These are phyloP conservation scores for Loxodes magnus DNA, from an alignment of 73 alveolate species.

Conservation along the genomic window DNA sequence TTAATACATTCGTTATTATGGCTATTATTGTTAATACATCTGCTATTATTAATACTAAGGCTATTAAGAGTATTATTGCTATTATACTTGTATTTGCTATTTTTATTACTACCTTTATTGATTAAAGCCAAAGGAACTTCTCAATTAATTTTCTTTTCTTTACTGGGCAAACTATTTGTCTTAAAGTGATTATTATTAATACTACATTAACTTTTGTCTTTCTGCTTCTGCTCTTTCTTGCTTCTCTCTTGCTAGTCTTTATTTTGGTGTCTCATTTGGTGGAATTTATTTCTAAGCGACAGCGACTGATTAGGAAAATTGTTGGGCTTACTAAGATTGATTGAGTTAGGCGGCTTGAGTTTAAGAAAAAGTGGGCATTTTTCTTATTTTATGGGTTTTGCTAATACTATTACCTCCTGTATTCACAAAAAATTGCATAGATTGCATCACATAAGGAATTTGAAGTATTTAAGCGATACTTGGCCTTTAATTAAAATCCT, in stretches of 20 bases:
- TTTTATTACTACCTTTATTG: no score
- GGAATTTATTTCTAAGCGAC: conserved; percentile 1
- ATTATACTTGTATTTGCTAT: no score
- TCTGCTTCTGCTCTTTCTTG: conserved; percentile 21
- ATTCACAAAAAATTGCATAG: conserved; percentile 40
- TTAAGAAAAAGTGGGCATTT: conserved; percentile 13
- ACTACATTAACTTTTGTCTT: conserved; percentile 22
- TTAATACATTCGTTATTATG: no score
- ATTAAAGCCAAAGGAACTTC: no score
- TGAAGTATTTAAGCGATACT: conserved; percentile 39
- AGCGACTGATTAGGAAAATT: background rate
- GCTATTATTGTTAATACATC: no score
- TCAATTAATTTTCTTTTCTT: no score
- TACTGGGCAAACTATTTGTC: no score
- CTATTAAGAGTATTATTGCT: no score
- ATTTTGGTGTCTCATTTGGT: conserved; percentile 24
- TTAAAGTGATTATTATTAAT: no score
- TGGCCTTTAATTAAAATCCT: conserved; percentile 55
- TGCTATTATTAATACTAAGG: no score
- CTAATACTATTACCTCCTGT: conserved; percentile 20
- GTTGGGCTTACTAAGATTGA: background rate
- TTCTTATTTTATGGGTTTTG: background rate
- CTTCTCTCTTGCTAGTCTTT: conserved; percentile 20
- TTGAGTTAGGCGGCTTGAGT: conserved; percentile 13
- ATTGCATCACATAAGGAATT: conserved; percentile 30